These are phyloP conservation scores for Fraxinus sp. DNA, from an alignment of 305 asterid species.

Conservation along the genomic window DNA sequence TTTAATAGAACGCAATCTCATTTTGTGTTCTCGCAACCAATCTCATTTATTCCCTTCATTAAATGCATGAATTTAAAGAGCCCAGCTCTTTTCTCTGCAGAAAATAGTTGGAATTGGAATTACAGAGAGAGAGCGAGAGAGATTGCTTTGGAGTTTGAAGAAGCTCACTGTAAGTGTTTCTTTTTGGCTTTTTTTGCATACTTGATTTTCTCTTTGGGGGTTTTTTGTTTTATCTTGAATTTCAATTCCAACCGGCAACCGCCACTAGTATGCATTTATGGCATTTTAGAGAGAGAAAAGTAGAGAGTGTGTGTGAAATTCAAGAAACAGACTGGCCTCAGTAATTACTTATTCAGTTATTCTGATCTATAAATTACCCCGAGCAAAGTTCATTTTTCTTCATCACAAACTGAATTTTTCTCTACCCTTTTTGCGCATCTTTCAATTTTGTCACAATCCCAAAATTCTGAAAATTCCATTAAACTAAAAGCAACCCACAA, in stretches of 20 bases:
- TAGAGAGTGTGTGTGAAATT: constrained; percentile 45
- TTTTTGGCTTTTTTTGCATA: no score
- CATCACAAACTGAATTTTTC: constrained; percentile 18
- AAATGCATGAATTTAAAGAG: constrained; percentile 54
- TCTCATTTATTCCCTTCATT: constrained; percentile 73
- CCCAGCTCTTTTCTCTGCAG: constrained; percentile 54
- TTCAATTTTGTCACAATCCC: neutral
- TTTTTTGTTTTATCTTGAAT: constrained; percentile 19
- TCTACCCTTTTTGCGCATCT: neutral
- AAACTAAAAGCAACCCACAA: neutral
- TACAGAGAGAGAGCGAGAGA: constrained; percentile 35
- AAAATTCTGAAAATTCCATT: neutral
- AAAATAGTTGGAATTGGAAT: constrained; percentile 42
- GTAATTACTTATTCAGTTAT: constrained; percentile 39
- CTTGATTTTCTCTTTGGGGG: no score
- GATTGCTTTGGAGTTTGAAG: no score
- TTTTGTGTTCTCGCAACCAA: constrained; percentile 56
- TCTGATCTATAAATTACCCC: constrained; percentile 49
- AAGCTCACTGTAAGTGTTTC: no score
- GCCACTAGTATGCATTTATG: constrained; percentile 63
- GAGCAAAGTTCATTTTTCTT: constrained; percentile 19
- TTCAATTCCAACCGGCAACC: constrained; percentile 33
- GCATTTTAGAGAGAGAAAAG: constrained; percentile 39
- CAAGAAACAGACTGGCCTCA: constrained; percentile 63
- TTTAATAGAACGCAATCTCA: constrained; percentile 9